Evolutionary conservation across 768 basidiomycete species (phyloP), one percentile per base, ranked within the genome.

Genomic region (Gloeopeniophorella convolvens): DNA sequence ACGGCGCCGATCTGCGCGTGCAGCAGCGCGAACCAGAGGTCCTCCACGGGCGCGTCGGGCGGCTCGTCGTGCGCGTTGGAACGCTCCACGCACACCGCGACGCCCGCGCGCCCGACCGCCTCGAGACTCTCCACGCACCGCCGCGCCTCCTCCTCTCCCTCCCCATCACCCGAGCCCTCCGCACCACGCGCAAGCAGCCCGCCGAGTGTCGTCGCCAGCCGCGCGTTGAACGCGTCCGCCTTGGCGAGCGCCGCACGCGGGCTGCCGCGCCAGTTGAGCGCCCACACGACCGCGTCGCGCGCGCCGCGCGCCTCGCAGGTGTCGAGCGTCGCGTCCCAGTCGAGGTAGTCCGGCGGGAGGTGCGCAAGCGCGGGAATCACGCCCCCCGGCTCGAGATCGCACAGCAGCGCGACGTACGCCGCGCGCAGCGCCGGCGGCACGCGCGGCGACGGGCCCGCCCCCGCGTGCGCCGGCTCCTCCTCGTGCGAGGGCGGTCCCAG

Each of bases 11-110:
- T 83, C 61, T 96, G 85, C 53, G 84, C 82, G 59, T 80, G 81
- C 27, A 98, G 74, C 1, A 96, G 70, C 54, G 81, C 77, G 65
- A 91, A 90, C 93, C 93, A 98, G 56, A 91, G 78, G 55, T 95
- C 89, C 61, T 96, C 93, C 13, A 82, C 62, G 58, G 33, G 76
- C 69, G 48, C 66, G 9, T 70, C 64, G 16, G 36, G 6, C 59
- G 65, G 49, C 70, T 12, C 20, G 4, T 26, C 45, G 70, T 4
- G 48, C 36, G 40, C 27, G 44, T 42, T 42, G 33, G 88, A 89
- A 45, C 78, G 80, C 46, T 81, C 75, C 32, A 84, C 66, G 64
- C 92, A 96, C 23, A 94, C 74, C 2, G 72, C 65, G 3, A 85
- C 74, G 27, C 83, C 85, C 26, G 77, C 75, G 12, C 70, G 69